Evolutionary conservation across 2,329 filamentous ascomycete species (phyloP).

Genomic region (Beauveria medogensis): DNA sequence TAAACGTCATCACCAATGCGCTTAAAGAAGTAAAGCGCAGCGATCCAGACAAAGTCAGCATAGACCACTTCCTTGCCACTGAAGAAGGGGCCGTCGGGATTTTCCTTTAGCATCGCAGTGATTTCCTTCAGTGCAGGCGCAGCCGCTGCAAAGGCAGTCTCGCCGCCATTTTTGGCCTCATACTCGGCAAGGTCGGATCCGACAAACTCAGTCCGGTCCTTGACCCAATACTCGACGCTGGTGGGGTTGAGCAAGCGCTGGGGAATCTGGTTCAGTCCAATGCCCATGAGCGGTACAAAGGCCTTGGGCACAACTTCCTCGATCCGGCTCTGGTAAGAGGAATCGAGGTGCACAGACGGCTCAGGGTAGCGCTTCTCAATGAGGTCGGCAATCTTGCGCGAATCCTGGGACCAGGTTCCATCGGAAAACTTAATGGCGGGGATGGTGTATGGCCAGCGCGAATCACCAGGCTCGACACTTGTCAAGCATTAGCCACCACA

Average conservation of each 20-base stretch:
- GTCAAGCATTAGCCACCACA: background rate
- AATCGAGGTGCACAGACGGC: conserved; percentile 50
- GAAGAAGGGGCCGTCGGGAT: conserved; percentile 51
- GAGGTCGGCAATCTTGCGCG: conserved; percentile 46
- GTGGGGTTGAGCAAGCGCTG: conserved; percentile 40
- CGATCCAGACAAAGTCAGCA: conserved; percentile 50
- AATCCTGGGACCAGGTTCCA: conserved; percentile 57
- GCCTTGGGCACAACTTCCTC: conserved; percentile 28
- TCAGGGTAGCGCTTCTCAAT: conserved; percentile 52
- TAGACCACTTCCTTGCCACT: conserved; percentile 47
- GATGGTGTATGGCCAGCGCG: conserved; percentile 36
- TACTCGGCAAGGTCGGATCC: conserved; percentile 47
- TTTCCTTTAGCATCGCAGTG: conserved; percentile 44
- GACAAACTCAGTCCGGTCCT: conserved; percentile 38
- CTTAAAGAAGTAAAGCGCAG: conserved; percentile 36
- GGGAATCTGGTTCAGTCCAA: conserved; percentile 42
- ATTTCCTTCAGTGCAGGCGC: conserved; percentile 26
- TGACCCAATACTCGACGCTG: conserved; percentile 47
- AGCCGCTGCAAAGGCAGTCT: conserved; percentile 39
- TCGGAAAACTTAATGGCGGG: conserved; percentile 49
- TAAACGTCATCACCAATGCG: conserved; percentile 27
- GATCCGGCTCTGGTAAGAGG: conserved; percentile 38
- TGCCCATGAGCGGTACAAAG: conserved; percentile 30
- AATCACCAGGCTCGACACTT: background rate
- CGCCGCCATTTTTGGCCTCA: conserved; percentile 38